These are phyloP conservation scores for Dipsacomyces acuminosporus DNA, from an alignment of 371 early-diverging fungal species.

Conservation along the genomic window DNA sequence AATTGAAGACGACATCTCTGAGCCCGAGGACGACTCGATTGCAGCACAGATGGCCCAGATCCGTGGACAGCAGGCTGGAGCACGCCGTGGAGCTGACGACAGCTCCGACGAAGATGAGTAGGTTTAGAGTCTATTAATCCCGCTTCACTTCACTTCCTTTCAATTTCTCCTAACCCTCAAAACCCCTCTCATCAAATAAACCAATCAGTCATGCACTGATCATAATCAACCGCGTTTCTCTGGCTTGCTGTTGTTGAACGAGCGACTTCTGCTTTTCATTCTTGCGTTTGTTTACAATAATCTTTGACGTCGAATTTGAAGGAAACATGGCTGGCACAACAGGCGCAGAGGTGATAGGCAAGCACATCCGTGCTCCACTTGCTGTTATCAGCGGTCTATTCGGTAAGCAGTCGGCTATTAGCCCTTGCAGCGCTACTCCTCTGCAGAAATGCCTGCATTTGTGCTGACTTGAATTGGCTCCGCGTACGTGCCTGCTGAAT, in stretches of 20 bases:
- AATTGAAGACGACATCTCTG: conserved; percentile 89
- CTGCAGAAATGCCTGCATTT: too few relatives aligned
- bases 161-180: background rate
- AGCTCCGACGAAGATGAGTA: conserved; percentile 51
- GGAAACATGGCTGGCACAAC: conserved; percentile 8
- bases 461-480: too few relatives aligned
- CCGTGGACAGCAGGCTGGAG: conserved; percentile 68
- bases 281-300: too few relatives aligned
- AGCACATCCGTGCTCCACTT: conserved; percentile 25
- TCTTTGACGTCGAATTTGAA: too few relatives aligned
- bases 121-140: too few relatives aligned
- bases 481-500: too few relatives aligned
- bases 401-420: conserved; percentile 10
- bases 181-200: background rate
- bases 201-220: too few relatives aligned
- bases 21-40: conserved; percentile 92
- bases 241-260: too few relatives aligned
- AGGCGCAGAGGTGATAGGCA: conserved; percentile 8
- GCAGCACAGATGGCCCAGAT: conserved; percentile 88
- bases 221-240: too few relatives aligned
- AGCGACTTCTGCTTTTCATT: too few relatives aligned
- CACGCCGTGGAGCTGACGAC: conserved; percentile 40
- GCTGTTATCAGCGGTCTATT: conserved; percentile 29
- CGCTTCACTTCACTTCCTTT: background rate
- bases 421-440: too few relatives aligned